Evolutionary conservation across 73 alveolate genomes (phyloP).

Genomic region (Paramecium biaurelia): DNA sequence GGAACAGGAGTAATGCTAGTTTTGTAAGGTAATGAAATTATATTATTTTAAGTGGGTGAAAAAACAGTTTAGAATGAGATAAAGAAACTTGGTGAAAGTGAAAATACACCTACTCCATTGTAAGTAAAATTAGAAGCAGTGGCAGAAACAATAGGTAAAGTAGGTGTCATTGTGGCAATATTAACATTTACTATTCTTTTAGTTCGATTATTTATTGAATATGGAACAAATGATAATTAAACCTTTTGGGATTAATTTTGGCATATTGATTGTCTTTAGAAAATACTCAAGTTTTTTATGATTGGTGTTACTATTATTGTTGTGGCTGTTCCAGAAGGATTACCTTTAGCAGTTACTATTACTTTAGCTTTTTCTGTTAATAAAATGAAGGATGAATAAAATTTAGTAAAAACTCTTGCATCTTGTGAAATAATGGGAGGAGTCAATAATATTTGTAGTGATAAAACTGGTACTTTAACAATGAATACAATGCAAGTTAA

Average conservation of each 20-base stretch:
- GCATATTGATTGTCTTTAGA: conserved; percentile 48
- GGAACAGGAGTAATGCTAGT: conserved; percentile 76
- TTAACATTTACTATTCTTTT: conserved; percentile 77
- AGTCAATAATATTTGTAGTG: conserved; percentile 90
- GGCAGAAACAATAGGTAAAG: conserved; percentile 88
- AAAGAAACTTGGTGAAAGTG: conserved; percentile 69
- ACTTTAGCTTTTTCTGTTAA: conserved; percentile 90
- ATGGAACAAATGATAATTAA: conserved; percentile 58
- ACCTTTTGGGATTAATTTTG: conserved; percentile 48
- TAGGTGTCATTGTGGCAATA: conserved; percentile 83
- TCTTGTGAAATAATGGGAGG: conserved; percentile 97
- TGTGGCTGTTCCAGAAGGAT: conserved; percentile 96
- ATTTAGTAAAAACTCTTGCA: conserved; percentile 84
- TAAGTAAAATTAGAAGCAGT: conserved; percentile 83
- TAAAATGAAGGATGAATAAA: conserved; percentile 87
- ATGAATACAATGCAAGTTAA: conserved; percentile 85
- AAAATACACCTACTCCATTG: conserved; percentile 85
- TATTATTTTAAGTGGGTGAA: conserved; percentile 40
- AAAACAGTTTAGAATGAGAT: conserved; percentile 70
- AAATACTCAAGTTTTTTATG: conserved; percentile 66
- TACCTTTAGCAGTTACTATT: conserved; percentile 94
- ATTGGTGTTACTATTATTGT: conserved; percentile 90
- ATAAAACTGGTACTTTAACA: conserved; percentile 95
- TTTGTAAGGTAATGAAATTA: neutral
- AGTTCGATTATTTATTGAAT: conserved; percentile 56